Percentiles rank a stretch among this genome's conserved stretches.
Evolutionary conservation across 495 filamentous ascomycete species (phyloP).

Genomic region (Massariosphaeria phaeospora): DNA sequence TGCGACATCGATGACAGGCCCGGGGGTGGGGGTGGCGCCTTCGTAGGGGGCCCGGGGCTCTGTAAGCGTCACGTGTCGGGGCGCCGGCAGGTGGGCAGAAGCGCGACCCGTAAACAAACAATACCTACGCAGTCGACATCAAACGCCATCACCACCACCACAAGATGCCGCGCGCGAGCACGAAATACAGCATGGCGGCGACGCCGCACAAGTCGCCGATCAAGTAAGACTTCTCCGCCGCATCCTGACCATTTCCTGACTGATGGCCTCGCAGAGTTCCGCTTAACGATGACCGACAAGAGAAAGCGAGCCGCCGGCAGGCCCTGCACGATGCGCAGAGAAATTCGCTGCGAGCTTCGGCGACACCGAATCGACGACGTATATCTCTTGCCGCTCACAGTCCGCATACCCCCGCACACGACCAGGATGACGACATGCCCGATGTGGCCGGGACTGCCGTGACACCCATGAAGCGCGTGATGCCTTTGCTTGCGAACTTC

Average conservation of each 20-base stretch:
- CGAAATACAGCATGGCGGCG: constrained; percentile 26
- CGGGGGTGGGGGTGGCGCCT: too few relatives aligned
- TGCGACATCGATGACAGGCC: too few relatives aligned
- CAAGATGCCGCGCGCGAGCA: constrained; percentile 29
- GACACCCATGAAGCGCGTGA: constrained; percentile 89
- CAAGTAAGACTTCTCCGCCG: constrained; percentile 27
- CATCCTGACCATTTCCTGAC: not conserved
- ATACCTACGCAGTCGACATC: not conserved
- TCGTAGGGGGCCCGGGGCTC: too few relatives aligned
- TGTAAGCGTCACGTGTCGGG: not conserved
- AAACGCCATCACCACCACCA: not conserved
- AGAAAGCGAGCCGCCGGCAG: constrained; percentile 84
- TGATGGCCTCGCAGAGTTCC: constrained; percentile 55
- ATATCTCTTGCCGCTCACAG: constrained; percentile 58
- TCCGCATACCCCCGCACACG: constrained; percentile 59
- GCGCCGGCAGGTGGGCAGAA: not conserved
- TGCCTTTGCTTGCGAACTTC: constrained; percentile 94
- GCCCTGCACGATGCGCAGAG: constrained; percentile 86
- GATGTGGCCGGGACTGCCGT: constrained; percentile 64
- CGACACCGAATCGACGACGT: constrained; percentile 74
- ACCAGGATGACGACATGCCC: constrained; percentile 60
- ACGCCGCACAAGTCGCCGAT: constrained; percentile 36
- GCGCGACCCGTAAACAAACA: constrained; percentile 1
- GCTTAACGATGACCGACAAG: constrained; percentile 88
- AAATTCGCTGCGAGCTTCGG: constrained; percentile 85